Base-by-base conservation (phyloP, 352 stramenopile genomes). In the Thalassiosira oceanica region DNA sequence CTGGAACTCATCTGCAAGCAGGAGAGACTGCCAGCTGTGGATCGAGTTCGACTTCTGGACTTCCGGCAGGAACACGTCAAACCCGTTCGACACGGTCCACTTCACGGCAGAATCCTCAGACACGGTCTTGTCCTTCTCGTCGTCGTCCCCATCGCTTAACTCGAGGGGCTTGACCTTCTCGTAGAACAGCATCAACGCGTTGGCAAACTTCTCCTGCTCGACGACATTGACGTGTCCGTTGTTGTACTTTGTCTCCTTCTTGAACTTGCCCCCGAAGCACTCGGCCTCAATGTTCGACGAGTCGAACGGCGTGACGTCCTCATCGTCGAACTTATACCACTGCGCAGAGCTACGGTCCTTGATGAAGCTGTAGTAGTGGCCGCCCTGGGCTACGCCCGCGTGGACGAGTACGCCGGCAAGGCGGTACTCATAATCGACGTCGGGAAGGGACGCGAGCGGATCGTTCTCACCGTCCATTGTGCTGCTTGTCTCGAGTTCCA, bases 321-420 rank as follows among this genome's bases (percentile, higher is more conserved):
- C 96, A 64, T 99, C 96, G 67, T 99, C 96, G 79, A 98, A 99
- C 61, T 97, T 96, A 69, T 97, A 98, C 96, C 96, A 99, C 61
- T 97, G 96, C 11, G 6, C 43, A 37, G 52, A 62, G 64, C 67
- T 61, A 54, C 83, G 68, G 51, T 94, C 88, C 68, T 86, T 84
- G 56, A 96, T 94, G 72, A 94, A 96, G 48, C 79, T 93, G 81
- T 99, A 99, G 82, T 99, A 99, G 73, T 99, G 97, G 0, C 97
- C 97, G 24, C 96, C 97, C 88, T 98, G 95, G 8, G 97, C 97
- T 31, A 99, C 94, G 42, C 97, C 97, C 45, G 95, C 96, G 73
- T 99, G 97, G 28, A 99, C 95, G 4, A 99, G 77, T 60, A 99
- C 96, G 23, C 97, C 97, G 49, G 95, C 96, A 10, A 99, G 86